phyloP scores from a whole-genome alignment of 176 grass and related monocot genomes.

The Themeda triandra region DNA sequence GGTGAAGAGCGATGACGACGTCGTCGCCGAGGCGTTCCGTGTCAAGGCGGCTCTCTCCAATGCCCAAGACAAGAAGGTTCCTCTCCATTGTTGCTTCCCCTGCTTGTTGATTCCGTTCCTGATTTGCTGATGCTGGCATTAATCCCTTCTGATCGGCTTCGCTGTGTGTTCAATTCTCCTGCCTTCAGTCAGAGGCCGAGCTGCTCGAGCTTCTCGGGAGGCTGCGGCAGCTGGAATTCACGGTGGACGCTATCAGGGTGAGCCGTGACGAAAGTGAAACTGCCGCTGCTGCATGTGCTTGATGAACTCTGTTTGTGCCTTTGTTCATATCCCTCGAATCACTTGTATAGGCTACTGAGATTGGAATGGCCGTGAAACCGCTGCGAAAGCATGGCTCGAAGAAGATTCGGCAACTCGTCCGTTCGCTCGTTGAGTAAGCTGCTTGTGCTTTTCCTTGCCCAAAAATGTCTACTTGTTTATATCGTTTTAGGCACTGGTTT shows the following conservation, averaged over 20 bases:
- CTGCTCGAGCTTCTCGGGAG: slow-evolving; percentile 43
- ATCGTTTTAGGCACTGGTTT: neutral
- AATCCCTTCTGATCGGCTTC: slow-evolving; percentile 1
- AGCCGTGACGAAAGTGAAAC: neutral
- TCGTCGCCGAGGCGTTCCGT: slow-evolving; percentile 36
- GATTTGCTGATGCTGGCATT: neutral
- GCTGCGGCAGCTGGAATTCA: slow-evolving; percentile 55
- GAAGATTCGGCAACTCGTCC: slow-evolving; percentile 52
- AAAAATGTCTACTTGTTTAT: neutral
- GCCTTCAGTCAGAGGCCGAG: slow-evolving; percentile 53
- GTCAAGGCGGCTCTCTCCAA: slow-evolving; percentile 43
- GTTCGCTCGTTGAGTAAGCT: slow-evolving; percentile 57
- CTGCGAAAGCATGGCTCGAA: slow-evolving; percentile 50
- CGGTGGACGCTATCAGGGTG: slow-evolving; percentile 58
- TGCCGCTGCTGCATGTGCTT: slow-evolving; percentile 7
- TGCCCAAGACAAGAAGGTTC: slow-evolving; percentile 44
- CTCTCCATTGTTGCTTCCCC: neutral
- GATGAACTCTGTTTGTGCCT: neutral
- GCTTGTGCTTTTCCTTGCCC: neutral
- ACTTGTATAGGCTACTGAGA: slow-evolving; percentile 54
- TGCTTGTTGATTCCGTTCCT: neutral
- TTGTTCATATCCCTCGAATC: slow-evolving; percentile 26
- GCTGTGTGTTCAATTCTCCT: neutral
- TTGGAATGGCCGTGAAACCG: slow-evolving; percentile 46
- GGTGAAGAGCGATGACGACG: neutral